phyloP scores from a whole-genome alignment of 306 rosid genomes.

The Lathyrus tuberosus region DNA sequence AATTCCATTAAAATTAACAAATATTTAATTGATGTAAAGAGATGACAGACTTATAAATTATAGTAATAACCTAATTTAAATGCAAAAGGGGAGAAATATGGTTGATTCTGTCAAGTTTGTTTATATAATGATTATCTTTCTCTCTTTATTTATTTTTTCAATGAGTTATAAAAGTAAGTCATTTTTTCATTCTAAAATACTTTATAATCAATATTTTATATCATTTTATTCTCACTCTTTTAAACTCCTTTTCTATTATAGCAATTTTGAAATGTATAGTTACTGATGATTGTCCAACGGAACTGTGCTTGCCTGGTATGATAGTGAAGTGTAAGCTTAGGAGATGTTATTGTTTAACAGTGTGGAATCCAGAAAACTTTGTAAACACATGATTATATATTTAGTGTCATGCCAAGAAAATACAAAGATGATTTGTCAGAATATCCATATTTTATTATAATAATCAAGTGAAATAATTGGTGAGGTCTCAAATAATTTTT shows the following conservation, averaged over 20 bases:
- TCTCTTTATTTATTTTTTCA: not conserved
- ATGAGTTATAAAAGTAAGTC: not conserved
- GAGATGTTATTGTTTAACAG: not conserved
- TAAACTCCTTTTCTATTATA: not conserved
- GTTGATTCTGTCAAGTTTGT: not conserved
- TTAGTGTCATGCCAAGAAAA: too few species aligned
- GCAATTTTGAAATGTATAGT: not conserved
- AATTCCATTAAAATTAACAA: not conserved
- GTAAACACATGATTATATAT: too few species aligned
- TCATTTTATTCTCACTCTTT: not conserved
- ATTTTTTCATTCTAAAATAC: not conserved
- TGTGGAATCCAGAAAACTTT: not conserved
- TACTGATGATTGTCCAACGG: not conserved
- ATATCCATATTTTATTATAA: too few species aligned
- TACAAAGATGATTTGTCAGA: too few species aligned
- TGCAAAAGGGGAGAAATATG: not conserved
- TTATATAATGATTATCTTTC: not conserved
- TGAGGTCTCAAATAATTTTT: too few species aligned
- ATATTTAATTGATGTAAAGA: not conserved
- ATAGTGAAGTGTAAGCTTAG: not conserved
- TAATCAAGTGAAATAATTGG: too few species aligned
- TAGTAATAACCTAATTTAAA: not conserved
- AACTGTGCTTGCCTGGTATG: not conserved
- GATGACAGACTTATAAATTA: not conserved
- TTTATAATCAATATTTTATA: not conserved